phyloP scores from a whole-genome alignment of 73 alveolate species.

The Paramecium caudatum region DNA sequence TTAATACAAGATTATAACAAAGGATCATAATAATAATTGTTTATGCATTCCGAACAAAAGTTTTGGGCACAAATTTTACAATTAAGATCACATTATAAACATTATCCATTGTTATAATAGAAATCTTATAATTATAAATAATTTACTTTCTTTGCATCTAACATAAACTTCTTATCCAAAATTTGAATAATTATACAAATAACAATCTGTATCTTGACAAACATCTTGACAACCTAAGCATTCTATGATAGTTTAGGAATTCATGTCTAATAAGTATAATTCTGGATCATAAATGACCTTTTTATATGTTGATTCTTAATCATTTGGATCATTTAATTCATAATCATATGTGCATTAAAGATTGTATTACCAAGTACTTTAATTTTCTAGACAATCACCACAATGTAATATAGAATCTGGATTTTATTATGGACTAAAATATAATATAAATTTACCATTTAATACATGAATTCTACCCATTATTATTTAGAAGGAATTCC shows the following conservation, averaged over 20 bases:
- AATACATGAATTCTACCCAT: background rate
- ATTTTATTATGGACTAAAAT: background rate
- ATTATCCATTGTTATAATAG: background rate
- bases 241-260: background rate
- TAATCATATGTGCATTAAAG: background rate
- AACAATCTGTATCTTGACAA: background rate
- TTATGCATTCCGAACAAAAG: background rate
- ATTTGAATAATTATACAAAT: background rate
- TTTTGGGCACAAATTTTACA: background rate
- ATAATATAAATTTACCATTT: background rate
- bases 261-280: background rate
- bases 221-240: background rate
- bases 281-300: background rate
- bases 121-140: background rate
- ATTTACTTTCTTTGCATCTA: background rate
- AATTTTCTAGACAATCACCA: slow-evolving; percentile 9
- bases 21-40: background rate
- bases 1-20: background rate
- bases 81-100: background rate
- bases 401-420: background rate
- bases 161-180: background rate
- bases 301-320: background rate
- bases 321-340: background rate
- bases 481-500: background rate
- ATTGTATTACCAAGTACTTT: background rate